Evolutionary conservation across 805 yeast species (phyloP), one percentile per base, ranked within the genome.

Genomic region (Yarrowia sp.): DNA sequence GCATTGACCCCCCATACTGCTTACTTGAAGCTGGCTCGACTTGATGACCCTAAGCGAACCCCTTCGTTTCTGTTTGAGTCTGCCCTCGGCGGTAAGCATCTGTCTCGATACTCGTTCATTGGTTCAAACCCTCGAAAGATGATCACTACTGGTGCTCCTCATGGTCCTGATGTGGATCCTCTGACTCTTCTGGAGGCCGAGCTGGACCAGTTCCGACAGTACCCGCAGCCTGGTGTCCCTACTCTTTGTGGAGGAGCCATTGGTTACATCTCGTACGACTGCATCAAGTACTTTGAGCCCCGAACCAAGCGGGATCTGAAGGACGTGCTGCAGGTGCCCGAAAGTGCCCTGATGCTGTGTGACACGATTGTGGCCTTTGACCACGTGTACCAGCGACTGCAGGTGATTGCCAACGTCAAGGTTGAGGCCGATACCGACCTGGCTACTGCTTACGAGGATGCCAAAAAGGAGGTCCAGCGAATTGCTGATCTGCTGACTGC

Each of bases 251-350:
- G 99, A 66, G 99, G 99, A 68, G 98, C 98, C 6, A 83, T 93
- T 64, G 99, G 99, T 1, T 95, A 92, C 74, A 86, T 95, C 48
- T 90, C 98, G 0, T 95, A 95, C 72, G 99, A 95, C 76, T 95
- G 99, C 79, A 89, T 95, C 72, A 89, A 91, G 74, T 95, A 95
- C 76, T 95, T 95, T 70, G 99, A 95, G 78, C 99, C 99, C 66
- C 87, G 82, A 70, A 93, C 98, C 0, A 83, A 82, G 67, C 84
- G 90, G 68, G 81, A 79, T 1, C 80, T 92, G 70, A 85, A 88
- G 69, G 98, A 95, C 75, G 86, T 87, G 0, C 78, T 95, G 70
- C 76, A 89, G 67, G 82, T 95, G 10, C 99, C 99, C 0, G 99
- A 95, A 77, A 88, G 97, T 1, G 87, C 88, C 7, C 78, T 95